Evolutionary conservation across 164 flowering plant species (phyloP).

Genomic region (Dillenia suffruticosa): DNA sequence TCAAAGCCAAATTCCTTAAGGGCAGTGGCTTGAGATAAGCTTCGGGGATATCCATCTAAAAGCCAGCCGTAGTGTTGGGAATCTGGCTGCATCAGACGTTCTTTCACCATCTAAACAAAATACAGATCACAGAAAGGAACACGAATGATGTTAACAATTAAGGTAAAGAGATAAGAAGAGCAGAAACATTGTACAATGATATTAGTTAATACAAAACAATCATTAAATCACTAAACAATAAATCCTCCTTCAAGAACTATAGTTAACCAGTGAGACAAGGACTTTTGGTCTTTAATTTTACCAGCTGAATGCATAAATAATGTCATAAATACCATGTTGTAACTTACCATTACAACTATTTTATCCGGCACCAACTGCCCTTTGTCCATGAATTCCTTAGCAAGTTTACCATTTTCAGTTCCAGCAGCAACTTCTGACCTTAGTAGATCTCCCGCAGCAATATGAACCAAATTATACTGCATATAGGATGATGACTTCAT

Average conservation of each 20-base stretch:
- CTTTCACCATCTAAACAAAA: constrained; percentile 82
- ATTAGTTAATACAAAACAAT: no score
- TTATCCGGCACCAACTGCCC: constrained; percentile 88
- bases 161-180: not conserved
- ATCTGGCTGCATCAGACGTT: constrained; percentile 67
- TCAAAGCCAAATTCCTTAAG: constrained; percentile 62
- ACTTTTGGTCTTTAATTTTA: no score
- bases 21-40: constrained; percentile 87
- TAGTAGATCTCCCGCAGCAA: constrained; percentile 92
- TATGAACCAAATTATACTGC: constrained; percentile 94
- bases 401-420: constrained; percentile 81
- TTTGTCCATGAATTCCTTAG: constrained; percentile 86
- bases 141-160: constrained; percentile 3
- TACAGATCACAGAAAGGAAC: constrained; percentile 5
- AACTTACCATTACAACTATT: constrained; percentile 81
- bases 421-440: constrained; percentile 86
- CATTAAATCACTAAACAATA: no score
- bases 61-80: constrained; percentile 92
- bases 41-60: constrained; percentile 97
- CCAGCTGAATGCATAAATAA: not conserved
- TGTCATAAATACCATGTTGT: not conserved
- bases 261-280: no score
- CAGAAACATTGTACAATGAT: not conserved
- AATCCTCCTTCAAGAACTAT: no score
- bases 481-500: constrained; percentile 37